Evolutionary conservation across 2,329 filamentous ascomycete species (phyloP).

Genomic region (Amauroascus verrucosus): DNA sequence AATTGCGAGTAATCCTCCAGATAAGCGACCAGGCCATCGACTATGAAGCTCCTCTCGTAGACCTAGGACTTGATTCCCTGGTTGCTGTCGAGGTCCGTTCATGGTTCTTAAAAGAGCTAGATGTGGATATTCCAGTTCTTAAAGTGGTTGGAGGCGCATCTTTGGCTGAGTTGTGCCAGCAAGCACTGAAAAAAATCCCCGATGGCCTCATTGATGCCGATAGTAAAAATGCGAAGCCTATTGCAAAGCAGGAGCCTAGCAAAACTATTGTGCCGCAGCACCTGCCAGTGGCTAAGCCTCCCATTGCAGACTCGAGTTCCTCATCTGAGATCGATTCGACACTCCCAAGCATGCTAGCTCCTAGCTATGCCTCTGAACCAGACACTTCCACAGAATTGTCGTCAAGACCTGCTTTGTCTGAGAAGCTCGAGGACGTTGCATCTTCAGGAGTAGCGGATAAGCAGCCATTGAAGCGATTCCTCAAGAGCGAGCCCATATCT

Average conservation of each 20-base stretch:
- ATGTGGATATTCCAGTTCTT: constrained; percentile 15
- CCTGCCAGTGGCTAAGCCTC: too few relatives aligned
- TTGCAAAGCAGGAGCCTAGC: too few relatives aligned
- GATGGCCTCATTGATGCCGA: neutral
- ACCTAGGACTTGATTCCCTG: constrained; percentile 15
- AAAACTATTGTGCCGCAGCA: neutral
- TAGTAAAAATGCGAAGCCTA: too few relatives aligned
- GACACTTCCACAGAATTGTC: too few relatives aligned
- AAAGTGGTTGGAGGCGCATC: constrained; percentile 6
- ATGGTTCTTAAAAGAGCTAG: constrained; percentile 14
- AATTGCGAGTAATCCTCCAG: too few relatives aligned
- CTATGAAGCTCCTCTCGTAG: neutral
- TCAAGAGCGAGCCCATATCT: constrained; percentile 22
- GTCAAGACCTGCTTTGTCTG: too few relatives aligned
- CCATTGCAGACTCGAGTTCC: too few relatives aligned
- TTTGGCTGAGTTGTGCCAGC: neutral
- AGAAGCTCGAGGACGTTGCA: too few relatives aligned
- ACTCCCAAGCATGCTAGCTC: too few relatives aligned
- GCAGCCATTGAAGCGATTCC: neutral
- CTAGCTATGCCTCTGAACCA: too few relatives aligned
- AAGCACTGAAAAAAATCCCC: neutral
- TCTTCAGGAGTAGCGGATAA: too few relatives aligned
- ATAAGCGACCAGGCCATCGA: neutral
- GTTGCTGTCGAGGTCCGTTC: constrained; percentile 15
- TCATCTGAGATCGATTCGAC: too few relatives aligned